These are phyloP conservation scores for Mariannaea sp. DNA, from an alignment of 2,329 filamentous ascomycete species.

Conservation along the genomic window DNA sequence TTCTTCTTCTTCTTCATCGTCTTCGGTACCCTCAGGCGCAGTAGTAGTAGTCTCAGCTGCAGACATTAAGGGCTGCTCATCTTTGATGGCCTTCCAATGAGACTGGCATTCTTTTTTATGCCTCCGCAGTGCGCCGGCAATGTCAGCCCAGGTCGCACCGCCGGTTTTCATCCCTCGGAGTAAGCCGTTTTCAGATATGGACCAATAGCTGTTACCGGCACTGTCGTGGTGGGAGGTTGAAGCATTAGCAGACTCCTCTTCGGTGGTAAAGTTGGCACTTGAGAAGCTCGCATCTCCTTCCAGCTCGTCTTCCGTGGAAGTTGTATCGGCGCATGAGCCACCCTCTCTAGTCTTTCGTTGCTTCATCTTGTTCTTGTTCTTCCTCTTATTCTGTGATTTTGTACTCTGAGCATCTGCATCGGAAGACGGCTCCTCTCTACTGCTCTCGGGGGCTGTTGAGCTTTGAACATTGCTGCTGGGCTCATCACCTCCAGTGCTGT, in stretches of 20 bases:
- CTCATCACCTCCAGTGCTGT: neutral
- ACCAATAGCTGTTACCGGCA: slow-evolving; percentile 35
- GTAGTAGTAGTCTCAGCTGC: neutral
- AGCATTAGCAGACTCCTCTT: slow-evolving; percentile 6
- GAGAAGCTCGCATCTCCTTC: slow-evolving; percentile 6
- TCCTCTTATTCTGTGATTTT: neutral
- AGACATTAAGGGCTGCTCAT: slow-evolving; percentile 12
- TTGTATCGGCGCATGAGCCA: neutral
- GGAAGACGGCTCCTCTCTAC: neutral
- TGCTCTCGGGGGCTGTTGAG: neutral
- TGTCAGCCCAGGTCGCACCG: slow-evolving; percentile 39
- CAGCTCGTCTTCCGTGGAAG: neutral
- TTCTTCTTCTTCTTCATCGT: neutral
- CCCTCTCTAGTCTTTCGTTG: slow-evolving; percentile 18
- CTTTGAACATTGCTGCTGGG: neutral
- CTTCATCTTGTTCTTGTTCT: neutral
- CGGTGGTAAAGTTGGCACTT: neutral
- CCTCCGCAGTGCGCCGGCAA: slow-evolving; percentile 36
- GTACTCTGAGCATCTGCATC: neutral
- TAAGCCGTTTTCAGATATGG: slow-evolving; percentile 43
- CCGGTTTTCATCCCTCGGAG: slow-evolving; percentile 43
- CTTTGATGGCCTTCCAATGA: slow-evolving; percentile 42
- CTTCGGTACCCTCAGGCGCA: neutral
- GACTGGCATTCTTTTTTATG: slow-evolving; percentile 38
- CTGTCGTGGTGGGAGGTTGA: slow-evolving; percentile 1